These are phyloP conservation scores for Periconia macrospinosa DNA, from an alignment of 2,329 filamentous ascomycete species.

Conservation along the genomic window DNA sequence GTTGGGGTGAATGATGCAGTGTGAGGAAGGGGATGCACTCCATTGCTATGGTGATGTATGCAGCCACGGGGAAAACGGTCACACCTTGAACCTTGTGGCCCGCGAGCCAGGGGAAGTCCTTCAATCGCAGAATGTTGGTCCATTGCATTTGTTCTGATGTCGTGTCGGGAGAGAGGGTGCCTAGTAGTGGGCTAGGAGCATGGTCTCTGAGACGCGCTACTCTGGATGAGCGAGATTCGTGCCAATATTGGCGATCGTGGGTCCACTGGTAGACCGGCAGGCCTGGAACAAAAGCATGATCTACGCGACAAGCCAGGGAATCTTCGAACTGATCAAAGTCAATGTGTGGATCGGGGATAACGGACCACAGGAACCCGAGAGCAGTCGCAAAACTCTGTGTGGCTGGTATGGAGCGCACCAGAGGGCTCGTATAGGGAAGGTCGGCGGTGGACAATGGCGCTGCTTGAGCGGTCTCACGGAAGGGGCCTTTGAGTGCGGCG, in stretches of 20 bases:
- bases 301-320: neutral
- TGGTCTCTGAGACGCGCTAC: neutral
- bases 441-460: neutral
- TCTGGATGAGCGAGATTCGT: neutral
- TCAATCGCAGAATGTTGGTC: conserved; percentile 13
- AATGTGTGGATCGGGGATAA: conserved; percentile 12
- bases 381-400: conserved; percentile 19
- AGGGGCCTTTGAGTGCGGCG: conserved; percentile 48
- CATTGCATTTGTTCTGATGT: conserved; percentile 7
- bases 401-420: conserved; percentile 27
- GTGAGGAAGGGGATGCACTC: conserved; percentile 8
- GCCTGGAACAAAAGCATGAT: conserved; percentile 2
- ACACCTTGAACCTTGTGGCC: conserved; percentile 25
- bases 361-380: conserved; percentile 18
- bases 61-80: conserved; percentile 50
- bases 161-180: neutral
- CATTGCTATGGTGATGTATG: conserved; percentile 45
- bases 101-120: conserved; percentile 13
- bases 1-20: too few species aligned
- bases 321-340: conserved; percentile 19
- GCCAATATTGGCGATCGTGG: conserved; percentile 18
- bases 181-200: conserved; percentile 5
- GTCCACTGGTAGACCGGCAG: conserved; percentile 34
- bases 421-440: conserved; percentile 17
- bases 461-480: conserved; percentile 33